Conservation (phyloP, 2,329 filamentous ascomycete genomes). For the Microthyrium microscopicum region DNA sequence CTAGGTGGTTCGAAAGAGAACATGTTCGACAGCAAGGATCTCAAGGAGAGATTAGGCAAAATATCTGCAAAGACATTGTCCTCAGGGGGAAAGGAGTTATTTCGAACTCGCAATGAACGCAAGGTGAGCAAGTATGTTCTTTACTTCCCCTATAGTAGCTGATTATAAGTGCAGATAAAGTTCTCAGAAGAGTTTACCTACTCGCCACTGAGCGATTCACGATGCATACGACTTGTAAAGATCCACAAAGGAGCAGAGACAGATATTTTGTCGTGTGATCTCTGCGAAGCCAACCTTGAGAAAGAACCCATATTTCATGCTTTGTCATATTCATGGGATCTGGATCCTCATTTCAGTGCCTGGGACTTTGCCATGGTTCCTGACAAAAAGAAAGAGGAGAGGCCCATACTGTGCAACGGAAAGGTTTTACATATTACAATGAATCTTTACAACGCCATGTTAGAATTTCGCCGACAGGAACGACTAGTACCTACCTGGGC, state of each 20-base stretch:
- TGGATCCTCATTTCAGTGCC: slow-evolving; percentile 4
- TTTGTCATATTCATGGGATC: slow-evolving; percentile 7
- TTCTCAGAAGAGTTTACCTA: slow-evolving; percentile 2
- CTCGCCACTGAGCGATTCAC: slow-evolving; percentile 1
- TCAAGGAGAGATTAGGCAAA: slow-evolving; percentile 6
- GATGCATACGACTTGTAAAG: slow-evolving; percentile 3
- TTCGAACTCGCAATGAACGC: slow-evolving; percentile 6
- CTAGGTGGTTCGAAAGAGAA: too few relatives aligned
- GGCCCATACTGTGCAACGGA: slow-evolving; percentile 15
- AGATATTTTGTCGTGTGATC: slow-evolving; percentile 6
- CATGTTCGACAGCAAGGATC: too few relatives aligned
- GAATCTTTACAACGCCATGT: slow-evolving; percentile 12
- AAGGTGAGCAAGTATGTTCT: slow-evolving; percentile 2
- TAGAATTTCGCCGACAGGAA: slow-evolving; percentile 2
- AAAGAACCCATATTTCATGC: slow-evolving; percentile 5
- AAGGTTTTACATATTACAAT: slow-evolving; percentile 14
- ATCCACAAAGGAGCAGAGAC: slow-evolving; percentile 5
- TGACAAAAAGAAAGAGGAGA: slow-evolving; percentile 6
- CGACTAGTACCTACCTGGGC: slow-evolving; percentile 1
- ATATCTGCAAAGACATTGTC: slow-evolving; percentile 7
- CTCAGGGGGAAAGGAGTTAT: slow-evolving; percentile 4
- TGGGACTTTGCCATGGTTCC: not conserved
- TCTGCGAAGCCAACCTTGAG: slow-evolving; percentile 6
- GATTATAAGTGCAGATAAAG: not conserved
- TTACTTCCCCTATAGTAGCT: not conserved